Evolutionary conservation across 495 filamentous ascomycete genomes (phyloP).

Genomic region (Penicillium desertorum): DNA sequence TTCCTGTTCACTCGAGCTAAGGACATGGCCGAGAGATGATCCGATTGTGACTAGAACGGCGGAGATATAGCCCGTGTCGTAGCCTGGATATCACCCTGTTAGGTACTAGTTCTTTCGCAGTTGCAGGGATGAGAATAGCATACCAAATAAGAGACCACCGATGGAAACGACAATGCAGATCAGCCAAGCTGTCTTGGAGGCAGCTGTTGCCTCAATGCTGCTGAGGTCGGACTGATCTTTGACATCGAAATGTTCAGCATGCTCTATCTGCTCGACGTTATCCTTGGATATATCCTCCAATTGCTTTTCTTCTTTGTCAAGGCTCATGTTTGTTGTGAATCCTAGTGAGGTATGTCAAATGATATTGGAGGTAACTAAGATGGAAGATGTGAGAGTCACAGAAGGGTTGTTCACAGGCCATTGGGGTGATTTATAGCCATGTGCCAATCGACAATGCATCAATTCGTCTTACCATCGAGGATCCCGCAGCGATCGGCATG

Average conservation of each 20-base stretch:
- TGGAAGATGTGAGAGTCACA: too few species aligned
- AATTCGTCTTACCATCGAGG: too few species aligned
- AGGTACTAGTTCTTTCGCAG: not conserved
- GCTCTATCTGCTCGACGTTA: conserved; percentile 17
- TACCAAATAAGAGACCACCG: conserved; percentile 22
- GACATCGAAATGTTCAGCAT: conserved; percentile 4
- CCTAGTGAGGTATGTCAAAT: too few species aligned
- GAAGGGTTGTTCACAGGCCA: too few species aligned
- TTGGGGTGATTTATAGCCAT: too few species aligned
- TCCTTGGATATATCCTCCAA: not conserved
- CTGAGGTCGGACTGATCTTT: conserved; percentile 14
- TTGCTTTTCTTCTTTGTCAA: conserved; percentile 3
- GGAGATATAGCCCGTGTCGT: conserved; percentile 25
- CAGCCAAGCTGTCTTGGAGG: conserved; percentile 21
- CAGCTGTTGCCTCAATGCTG: conserved; percentile 19
- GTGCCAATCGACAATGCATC: too few species aligned
- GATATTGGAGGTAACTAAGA: too few species aligned
- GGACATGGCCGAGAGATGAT: conserved; percentile 13
- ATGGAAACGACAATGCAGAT: conserved; percentile 21
- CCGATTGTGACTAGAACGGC: conserved; percentile 19
- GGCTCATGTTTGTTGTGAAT: conserved; percentile 2
- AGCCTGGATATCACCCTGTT: conserved; percentile 8
- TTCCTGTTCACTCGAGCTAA: conserved; percentile 23
- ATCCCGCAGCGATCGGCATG: too few species aligned
- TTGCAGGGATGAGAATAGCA: not conserved